A percentile compares a stretch with the other conserved stretches of the same genome.
phyloP scores from a whole-genome alignment of 148 eudicot genomes.

The Dianthus caryophyllus region DNA sequence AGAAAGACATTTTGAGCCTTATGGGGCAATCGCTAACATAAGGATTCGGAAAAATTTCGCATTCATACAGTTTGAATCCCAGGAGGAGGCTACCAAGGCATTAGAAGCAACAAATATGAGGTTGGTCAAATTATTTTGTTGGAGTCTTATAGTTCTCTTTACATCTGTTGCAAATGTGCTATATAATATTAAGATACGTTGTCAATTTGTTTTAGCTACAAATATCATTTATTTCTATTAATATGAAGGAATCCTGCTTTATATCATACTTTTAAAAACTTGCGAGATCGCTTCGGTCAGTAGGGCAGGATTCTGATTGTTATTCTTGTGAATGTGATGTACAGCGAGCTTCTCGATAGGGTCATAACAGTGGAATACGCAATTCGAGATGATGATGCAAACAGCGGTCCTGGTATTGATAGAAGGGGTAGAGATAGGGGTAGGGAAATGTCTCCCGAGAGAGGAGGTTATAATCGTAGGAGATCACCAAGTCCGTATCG shows the following conservation, averaged over 20 bases:
- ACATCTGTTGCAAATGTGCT: background rate
- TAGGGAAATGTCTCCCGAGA: constrained; percentile 46
- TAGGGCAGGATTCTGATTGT: constrained; percentile 5
- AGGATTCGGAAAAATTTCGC: constrained; percentile 78
- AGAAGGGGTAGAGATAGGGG: constrained; percentile 48
- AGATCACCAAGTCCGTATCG: constrained; percentile 60
- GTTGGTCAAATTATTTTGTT: constrained; percentile 22
- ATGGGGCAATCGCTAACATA: constrained; percentile 63
- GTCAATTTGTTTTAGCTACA: background rate
- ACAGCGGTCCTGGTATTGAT: constrained; percentile 46
- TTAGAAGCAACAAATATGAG: constrained; percentile 73
- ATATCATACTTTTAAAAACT: background rate
- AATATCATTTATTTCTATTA: background rate
- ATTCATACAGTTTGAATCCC: constrained; percentile 74
- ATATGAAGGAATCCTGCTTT: background rate
- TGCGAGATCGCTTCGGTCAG: background rate
- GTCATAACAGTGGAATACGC: constrained; percentile 85
- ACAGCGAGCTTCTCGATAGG: constrained; percentile 74
- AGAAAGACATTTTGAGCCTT: constrained; percentile 73
- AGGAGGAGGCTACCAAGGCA: constrained; percentile 83
- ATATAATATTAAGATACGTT: background rate
- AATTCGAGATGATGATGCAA: constrained; percentile 60
- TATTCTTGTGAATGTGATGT: constrained; percentile 15
- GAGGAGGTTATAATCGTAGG: constrained; percentile 42
- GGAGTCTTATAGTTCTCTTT: background rate